Base-by-base conservation (phyloP, 2,329 filamentous ascomycete species). In the Plenodomus tracheiphilus region DNA sequence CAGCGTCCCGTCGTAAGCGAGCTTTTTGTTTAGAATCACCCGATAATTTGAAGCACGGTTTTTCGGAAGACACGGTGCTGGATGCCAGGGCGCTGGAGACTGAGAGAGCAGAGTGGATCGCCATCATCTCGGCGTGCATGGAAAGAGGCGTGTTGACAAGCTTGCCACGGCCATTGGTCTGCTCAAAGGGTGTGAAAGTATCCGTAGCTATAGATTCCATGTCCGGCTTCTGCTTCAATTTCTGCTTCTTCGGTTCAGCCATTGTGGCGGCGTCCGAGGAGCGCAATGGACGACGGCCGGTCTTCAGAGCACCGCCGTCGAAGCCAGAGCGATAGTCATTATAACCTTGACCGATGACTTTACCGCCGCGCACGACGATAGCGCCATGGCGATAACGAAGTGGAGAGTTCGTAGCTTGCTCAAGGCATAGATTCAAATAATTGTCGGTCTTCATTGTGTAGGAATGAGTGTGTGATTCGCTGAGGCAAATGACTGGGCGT, bases 241-340 rank as follows among this genome's bases (percentile, higher is more conserved):
- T 59, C 4, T 49, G 43, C 49, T 59, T 57, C 77, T 99, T 8
- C 99, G 95, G 95, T 97, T 99, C 71, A 87, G 89, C 3, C 91
- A 99, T 65, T 95, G 94, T 43, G 89, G 91, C 18, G 16, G 72
- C 65, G 40, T 71, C 70, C 30, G 65, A 42, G 30, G 65, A 56
- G 37, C 66, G 61, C 28, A 68, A 35, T 20, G 66, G 35, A 65
- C 65, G 49, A 11, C 64, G 62, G 16, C 79, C 78, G 20, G 74
- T 75, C 72, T 80, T 81, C 49, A 81, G 64, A 13, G 75, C 72
- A 30, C 77, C 77, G 32, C 78, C 76, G 49, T 81, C 72, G 59
- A 76, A 82, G 40, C 78, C 77, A 20, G 75, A 65, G 41, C 76
- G 77, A 56, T 76, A 74, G 59, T 78, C 75, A 57, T 81, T 81